Conservation (phyloP, 331 rosid genomes). For the Stylosanthes scabra region DNA sequence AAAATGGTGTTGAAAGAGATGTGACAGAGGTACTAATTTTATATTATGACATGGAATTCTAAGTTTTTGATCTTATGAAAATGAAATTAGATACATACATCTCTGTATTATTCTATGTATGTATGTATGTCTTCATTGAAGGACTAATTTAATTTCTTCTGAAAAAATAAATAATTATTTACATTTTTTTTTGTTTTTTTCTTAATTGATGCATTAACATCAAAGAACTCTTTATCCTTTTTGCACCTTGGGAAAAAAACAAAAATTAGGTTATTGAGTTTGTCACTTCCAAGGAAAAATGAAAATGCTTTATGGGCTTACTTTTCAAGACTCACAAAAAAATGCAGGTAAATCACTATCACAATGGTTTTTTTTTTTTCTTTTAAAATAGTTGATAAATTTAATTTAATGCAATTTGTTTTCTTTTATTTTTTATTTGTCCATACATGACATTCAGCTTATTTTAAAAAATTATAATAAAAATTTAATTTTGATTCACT, state of each 20-base stretch:
- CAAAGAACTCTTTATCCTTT: constrained; percentile 35
- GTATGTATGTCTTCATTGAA: constrained; percentile 10
- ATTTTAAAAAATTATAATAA: too few relatives aligned
- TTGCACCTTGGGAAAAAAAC: constrained; percentile 18
- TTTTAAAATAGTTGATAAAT: too few relatives aligned
- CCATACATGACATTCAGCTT: too few relatives aligned
- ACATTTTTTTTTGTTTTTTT: constrained; percentile 42
- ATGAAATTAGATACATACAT: constrained; percentile 15
- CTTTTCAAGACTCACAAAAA: constrained; percentile 39
- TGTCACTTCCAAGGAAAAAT: constrained; percentile 52
- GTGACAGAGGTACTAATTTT: constrained; percentile 41
- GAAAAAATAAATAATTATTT: constrained; percentile 27
- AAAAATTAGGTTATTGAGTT: constrained; percentile 10
- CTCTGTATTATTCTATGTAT: constrained; percentile 18
- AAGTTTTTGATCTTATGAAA: constrained; percentile 38
- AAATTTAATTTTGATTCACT: too few relatives aligned
- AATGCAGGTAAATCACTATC: constrained; percentile 14
- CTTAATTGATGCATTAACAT: constrained; percentile 28
- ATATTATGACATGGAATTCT: background rate
- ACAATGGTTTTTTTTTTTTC: background rate
- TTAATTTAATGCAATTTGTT: too few relatives aligned
- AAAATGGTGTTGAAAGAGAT: constrained; percentile 67
- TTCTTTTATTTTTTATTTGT: too few relatives aligned
- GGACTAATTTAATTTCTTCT: constrained; percentile 25
- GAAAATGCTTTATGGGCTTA: constrained; percentile 36